Evolutionary conservation across 148 eudicot genomes (phyloP).

Genomic region (Oxyria digyna): DNA sequence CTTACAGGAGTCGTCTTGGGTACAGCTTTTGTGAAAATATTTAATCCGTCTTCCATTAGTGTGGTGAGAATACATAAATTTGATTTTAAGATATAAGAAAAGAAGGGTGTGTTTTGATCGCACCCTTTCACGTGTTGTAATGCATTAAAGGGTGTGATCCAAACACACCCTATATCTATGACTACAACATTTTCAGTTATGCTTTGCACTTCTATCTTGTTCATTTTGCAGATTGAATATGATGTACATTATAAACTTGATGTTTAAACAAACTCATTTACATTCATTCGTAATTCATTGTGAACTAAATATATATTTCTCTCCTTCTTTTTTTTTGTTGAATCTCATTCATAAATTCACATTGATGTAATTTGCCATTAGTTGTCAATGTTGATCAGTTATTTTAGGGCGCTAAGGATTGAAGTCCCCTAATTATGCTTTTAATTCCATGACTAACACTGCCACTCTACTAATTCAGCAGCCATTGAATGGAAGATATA

Average conservation of each 20-base stretch:
- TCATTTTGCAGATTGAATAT: neutral
- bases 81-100: neutral
- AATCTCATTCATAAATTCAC: neutral
- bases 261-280: neutral
- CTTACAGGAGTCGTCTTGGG: slow-evolving; percentile 90
- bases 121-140: too few species aligned
- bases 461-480: neutral
- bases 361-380: slow-evolving; percentile 1
- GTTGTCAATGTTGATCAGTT: neutral
- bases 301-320: neutral
- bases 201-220: neutral
- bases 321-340: neutral
- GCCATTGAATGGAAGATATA: neutral
- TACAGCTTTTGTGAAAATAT: slow-evolving; percentile 67
- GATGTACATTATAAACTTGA: neutral
- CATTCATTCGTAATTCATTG: neutral
- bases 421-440: neutral
- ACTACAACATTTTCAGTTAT: neutral
- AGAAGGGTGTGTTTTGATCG: too few species aligned
- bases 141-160: too few species aligned
- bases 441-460: neutral
- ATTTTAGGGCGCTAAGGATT: neutral
- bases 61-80: slow-evolving; percentile 55
- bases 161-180: too few species aligned
- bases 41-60: slow-evolving; percentile 73